These are phyloP conservation scores for Fusarium xylarioides DNA, from an alignment of 2,329 filamentous ascomycete species.

Conservation along the genomic window DNA sequence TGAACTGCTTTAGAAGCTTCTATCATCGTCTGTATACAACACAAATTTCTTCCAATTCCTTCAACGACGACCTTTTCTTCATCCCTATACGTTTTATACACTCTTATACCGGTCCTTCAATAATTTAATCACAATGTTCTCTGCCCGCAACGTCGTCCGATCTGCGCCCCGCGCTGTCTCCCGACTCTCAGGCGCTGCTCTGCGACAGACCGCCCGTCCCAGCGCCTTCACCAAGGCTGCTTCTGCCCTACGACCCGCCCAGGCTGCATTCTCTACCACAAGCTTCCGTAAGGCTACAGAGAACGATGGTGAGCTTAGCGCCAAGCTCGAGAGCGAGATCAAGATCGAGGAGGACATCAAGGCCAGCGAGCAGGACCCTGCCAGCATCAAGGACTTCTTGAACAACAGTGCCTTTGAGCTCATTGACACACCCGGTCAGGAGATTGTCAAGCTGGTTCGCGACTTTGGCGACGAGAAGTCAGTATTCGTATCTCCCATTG, in stretches of 20 bases:
- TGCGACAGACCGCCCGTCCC: slow-evolving; percentile 62
- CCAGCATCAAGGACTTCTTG: slow-evolving; percentile 86
- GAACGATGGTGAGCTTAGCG: slow-evolving; percentile 81
- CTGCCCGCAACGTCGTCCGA: slow-evolving; percentile 71
- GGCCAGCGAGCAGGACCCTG: slow-evolving; percentile 74
- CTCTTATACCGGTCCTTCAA: background rate
- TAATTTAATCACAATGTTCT: slow-evolving; percentile 67
- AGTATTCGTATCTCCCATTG: slow-evolving; percentile 46
- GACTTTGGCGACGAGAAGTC: slow-evolving; percentile 89
- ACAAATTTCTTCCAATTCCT: slow-evolving; percentile 21
- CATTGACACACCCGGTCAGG: slow-evolving; percentile 81
- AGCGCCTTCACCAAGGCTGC: slow-evolving; percentile 59
- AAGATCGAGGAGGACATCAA: slow-evolving; percentile 85
- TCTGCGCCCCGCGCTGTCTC: slow-evolving; percentile 71
- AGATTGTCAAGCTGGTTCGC: slow-evolving; percentile 87
- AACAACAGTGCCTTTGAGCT: slow-evolving; percentile 86
- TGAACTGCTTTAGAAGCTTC: slow-evolving; percentile 31
- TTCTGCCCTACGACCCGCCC: slow-evolving; percentile 45
- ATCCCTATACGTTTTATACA: background rate
- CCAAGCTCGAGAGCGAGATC: slow-evolving; percentile 87
- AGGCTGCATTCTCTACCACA: slow-evolving; percentile 59
- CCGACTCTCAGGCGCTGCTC: slow-evolving; percentile 63
- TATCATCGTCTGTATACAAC: slow-evolving; percentile 33
- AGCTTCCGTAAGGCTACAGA: slow-evolving; percentile 56
- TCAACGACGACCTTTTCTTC: background rate